Evolutionary conservation across 2,329 filamentous ascomycete species (phyloP).

Genomic region (Penicillium italicum): DNA sequence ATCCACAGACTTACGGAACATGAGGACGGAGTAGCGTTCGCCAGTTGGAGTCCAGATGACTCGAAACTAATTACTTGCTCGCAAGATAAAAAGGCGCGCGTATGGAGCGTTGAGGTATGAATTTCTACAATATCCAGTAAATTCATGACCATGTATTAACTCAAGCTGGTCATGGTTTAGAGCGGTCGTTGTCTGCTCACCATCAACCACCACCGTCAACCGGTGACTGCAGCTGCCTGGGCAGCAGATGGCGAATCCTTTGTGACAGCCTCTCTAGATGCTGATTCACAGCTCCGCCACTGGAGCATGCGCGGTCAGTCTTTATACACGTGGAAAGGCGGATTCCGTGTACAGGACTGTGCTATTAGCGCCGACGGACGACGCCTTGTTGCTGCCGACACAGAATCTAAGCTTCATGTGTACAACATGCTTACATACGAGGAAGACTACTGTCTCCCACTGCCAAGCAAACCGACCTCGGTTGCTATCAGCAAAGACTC

Average conservation of each 20-base stretch:
- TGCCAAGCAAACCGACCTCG: conserved; percentile 69
- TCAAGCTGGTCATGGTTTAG: conserved; percentile 38
- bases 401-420: conserved; percentile 67
- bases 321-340: conserved; percentile 63
- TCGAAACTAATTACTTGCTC: conserved; percentile 80
- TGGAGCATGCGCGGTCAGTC: conserved; percentile 64
- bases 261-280: conserved; percentile 73
- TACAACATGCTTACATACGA: conserved; percentile 75
- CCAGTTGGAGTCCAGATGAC: conserved; percentile 92
- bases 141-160: conserved; percentile 8
- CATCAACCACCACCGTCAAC: conserved; percentile 71
- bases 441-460: conserved; percentile 68
- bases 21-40: conserved; percentile 67
- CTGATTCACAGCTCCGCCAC: conserved; percentile 62
- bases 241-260: conserved; percentile 72
- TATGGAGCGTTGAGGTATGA: conserved; percentile 69
- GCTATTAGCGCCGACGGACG: conserved; percentile 77
- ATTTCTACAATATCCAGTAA: background rate
- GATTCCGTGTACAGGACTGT: conserved; percentile 76
- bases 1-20: conserved; percentile 64
- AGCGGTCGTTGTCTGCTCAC: conserved; percentile 61
- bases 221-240: conserved; percentile 90
- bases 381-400: conserved; percentile 74
- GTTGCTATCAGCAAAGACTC: conserved; percentile 79
- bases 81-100: conserved; percentile 65